Percentiles rank a stretch among this genome's conserved stretches.
Conservation (phyloP, 306 rosid genomes). For the Medicago ruthenica region DNA sequence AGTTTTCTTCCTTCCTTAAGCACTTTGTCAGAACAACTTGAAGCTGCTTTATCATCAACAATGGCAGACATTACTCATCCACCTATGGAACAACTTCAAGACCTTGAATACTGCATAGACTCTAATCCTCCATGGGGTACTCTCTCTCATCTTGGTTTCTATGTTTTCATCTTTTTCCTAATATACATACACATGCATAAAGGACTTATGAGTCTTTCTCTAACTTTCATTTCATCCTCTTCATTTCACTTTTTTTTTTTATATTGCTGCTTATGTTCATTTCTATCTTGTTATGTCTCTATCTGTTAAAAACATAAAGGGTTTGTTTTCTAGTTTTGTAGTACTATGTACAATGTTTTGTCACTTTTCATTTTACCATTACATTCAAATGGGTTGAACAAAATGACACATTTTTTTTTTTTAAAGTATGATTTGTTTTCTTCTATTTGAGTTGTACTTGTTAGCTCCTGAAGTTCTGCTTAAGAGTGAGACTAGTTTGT, state of each 20-base stretch:
- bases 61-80: slow-evolving; percentile 95
- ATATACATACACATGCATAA: slow-evolving; percentile 25
- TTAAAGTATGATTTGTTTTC: slow-evolving; percentile 19
- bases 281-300: slow-evolving; percentile 18
- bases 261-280: not conserved
- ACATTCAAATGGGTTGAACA: slow-evolving; percentile 30
- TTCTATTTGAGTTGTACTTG: slow-evolving; percentile 19
- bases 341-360: slow-evolving; percentile 21
- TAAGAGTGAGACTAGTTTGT: slow-evolving; percentile 26
- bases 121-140: slow-evolving; percentile 98
- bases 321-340: slow-evolving; percentile 32
- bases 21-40: slow-evolving; percentile 37
- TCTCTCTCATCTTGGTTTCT: slow-evolving; percentile 22
- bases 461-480: not conserved
- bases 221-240: slow-evolving; percentile 22
- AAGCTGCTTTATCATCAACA: slow-evolving; percentile 52
- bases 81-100: slow-evolving; percentile 99
- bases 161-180: slow-evolving; percentile 23
- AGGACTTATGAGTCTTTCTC: slow-evolving; percentile 15
- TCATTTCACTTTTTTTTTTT: slow-evolving; percentile 18
- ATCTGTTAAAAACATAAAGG: not conserved
- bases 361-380: slow-evolving; percentile 10
- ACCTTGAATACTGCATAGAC: slow-evolving; percentile 98
- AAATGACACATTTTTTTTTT: slow-evolving; percentile 2
- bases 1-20: slow-evolving; percentile 37